Evolutionary conservation across 2,329 filamentous ascomycete species (phyloP).

Genomic region (Hypomyces perniciosus): DNA sequence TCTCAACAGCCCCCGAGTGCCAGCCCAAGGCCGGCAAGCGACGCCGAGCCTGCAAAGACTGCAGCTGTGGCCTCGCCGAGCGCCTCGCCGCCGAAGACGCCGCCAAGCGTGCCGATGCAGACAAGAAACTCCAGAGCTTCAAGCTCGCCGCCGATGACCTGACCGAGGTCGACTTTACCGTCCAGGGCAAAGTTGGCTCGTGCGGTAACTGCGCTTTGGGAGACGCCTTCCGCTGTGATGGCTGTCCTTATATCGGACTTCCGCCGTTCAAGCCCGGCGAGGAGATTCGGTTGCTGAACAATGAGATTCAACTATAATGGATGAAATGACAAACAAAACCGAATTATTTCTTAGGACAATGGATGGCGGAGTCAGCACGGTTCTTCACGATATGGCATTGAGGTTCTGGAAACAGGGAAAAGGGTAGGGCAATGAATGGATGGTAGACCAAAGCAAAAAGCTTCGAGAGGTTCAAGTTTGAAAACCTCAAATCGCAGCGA

Average conservation of each 20-base stretch:
- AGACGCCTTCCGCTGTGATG: constrained; percentile 75
- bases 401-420: constrained; percentile 9
- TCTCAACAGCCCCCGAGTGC: constrained; percentile 67
- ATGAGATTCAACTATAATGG: constrained; percentile 71
- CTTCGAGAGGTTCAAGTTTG: not conserved
- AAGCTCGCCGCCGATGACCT: constrained; percentile 74
- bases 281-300: constrained; percentile 82
- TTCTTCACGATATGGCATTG: constrained; percentile 2
- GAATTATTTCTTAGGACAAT: not conserved
- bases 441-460: not conserved
- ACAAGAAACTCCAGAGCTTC: constrained; percentile 59
- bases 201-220: constrained; percentile 93
- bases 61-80: constrained; percentile 86
- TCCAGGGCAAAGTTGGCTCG: constrained; percentile 92
- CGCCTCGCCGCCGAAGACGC: constrained; percentile 80
- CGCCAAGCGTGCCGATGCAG: constrained; percentile 61
- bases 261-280: constrained; percentile 96
- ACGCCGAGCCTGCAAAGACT: constrained; percentile 94
- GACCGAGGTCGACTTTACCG: constrained; percentile 85
- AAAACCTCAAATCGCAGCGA: not conserved
- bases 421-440: not conserved
- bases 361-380: constrained; percentile 2
- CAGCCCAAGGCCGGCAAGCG: constrained; percentile 82
- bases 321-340: constrained; percentile 5
- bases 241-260: constrained; percentile 77